Conservation (phyloP, 2,329 filamentous ascomycete species). For the Microdochium nivale region DNA sequence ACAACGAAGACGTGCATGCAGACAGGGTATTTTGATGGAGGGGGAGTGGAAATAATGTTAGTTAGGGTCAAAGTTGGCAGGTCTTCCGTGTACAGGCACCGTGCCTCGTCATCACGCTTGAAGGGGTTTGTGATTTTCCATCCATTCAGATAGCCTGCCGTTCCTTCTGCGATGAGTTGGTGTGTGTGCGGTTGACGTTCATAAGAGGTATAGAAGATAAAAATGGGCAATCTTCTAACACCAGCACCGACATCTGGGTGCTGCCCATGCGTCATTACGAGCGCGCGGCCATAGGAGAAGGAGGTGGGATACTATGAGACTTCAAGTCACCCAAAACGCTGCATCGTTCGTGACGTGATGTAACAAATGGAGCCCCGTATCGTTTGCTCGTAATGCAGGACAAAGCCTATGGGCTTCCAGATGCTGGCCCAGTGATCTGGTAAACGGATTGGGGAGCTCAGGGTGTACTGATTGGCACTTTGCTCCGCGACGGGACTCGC, state of each 20-base stretch:
- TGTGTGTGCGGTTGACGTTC: no score
- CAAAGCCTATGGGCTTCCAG: background rate
- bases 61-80: background rate
- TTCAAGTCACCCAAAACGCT: no score
- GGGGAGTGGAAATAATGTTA: background rate
- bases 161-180: no score
- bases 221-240: no score
- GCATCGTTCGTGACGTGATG: background rate
- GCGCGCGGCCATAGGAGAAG: no score
- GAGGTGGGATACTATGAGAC: no score
- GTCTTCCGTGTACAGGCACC: background rate
- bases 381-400: background rate
- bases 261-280: no score
- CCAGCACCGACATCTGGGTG: no score
- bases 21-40: background rate
- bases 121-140: no score
- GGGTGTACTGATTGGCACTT: background rate
- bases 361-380: background rate
- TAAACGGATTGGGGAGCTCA: background rate
- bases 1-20: conserved; percentile 10
- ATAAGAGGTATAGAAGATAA: no score
- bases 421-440: background rate
- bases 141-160: no score
- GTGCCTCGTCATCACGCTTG: no score
- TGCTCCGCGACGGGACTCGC: background rate